These are phyloP conservation scores for Spirogloea muscicola DNA, from an alignment of 139 green algal genomes.

Conservation along the genomic window DNA sequence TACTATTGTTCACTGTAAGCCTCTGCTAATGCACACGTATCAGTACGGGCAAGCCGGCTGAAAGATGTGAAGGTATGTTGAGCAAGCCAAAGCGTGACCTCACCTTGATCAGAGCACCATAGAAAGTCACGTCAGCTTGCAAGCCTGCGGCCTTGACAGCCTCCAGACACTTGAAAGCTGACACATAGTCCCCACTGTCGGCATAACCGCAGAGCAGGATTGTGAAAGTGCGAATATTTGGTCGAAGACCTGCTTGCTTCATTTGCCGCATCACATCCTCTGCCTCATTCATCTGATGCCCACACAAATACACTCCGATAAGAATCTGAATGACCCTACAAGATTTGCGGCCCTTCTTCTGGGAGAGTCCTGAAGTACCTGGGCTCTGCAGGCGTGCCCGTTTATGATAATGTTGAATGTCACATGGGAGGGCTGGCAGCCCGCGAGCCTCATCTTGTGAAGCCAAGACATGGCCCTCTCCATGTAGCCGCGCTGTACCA, in stretches of 20 bases:
- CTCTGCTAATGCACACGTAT: too few species aligned
- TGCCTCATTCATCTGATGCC: not conserved
- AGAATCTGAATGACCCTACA: not conserved
- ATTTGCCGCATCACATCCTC: not conserved
- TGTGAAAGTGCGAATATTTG: not conserved
- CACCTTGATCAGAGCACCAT: conserved; percentile 4
- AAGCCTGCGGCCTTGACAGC: not conserved
- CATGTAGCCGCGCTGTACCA: not conserved
- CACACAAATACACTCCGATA: not conserved
- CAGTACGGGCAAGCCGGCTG: too few species aligned
- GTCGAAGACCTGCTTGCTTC: not conserved
- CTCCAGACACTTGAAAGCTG: not conserved
- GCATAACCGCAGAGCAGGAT: not conserved
- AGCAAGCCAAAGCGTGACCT: too few species aligned
- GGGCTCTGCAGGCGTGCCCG: not conserved
- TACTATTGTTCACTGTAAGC: too few species aligned
- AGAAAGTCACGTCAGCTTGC: not conserved
- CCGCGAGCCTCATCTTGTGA: not conserved
- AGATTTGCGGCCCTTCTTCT: not conserved
- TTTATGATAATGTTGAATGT: conserved; percentile 1
- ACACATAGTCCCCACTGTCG: not conserved
- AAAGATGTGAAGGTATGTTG: too few species aligned
- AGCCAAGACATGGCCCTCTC: not conserved
- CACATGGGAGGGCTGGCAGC: not conserved
- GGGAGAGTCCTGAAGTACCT: not conserved